Conservation (phyloP, 371 early-diverging fungal species). For the Paraphysoderma sedebokerense region DNA sequence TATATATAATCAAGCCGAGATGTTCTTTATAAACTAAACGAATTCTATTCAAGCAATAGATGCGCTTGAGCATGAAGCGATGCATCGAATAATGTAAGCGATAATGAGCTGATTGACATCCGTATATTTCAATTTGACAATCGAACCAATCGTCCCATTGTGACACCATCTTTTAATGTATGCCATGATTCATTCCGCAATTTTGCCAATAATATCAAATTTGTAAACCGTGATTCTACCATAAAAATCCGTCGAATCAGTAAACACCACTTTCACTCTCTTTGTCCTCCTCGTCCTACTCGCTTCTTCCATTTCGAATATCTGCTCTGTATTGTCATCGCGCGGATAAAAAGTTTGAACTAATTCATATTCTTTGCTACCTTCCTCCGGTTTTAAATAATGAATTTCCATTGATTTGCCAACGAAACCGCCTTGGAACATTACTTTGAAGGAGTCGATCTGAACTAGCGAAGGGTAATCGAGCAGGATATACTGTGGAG, state of each 20-base stretch:
- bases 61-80: too few species aligned
- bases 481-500: constrained; percentile 60
- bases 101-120: too few species aligned
- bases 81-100: too few species aligned
- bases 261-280: constrained; percentile 47
- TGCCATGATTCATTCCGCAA: too few species aligned
- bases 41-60: too few species aligned
- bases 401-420: constrained; percentile 46
- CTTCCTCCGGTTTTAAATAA: constrained; percentile 11
- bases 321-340: constrained; percentile 46
- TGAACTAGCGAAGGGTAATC: constrained; percentile 41
- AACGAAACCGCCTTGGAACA: constrained; percentile 88
- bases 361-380: constrained; percentile 20
- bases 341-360: constrained; percentile 43
- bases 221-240: constrained; percentile 72
- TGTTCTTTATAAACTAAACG: too few species aligned
- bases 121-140: too few species aligned
- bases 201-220: constrained; percentile 43
- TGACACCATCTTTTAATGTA: too few species aligned
- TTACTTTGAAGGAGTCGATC: constrained; percentile 27
- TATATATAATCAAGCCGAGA: too few species aligned
- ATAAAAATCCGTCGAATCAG: constrained; percentile 69
- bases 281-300: constrained; percentile 4
- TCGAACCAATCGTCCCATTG: too few species aligned
- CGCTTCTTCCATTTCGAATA: constrained; percentile 11